Evolutionary conservation across 768 basidiomycete species (phyloP), one percentile per base, ranked within the genome.

Genomic region (Psilocybe subaeruginosa): DNA sequence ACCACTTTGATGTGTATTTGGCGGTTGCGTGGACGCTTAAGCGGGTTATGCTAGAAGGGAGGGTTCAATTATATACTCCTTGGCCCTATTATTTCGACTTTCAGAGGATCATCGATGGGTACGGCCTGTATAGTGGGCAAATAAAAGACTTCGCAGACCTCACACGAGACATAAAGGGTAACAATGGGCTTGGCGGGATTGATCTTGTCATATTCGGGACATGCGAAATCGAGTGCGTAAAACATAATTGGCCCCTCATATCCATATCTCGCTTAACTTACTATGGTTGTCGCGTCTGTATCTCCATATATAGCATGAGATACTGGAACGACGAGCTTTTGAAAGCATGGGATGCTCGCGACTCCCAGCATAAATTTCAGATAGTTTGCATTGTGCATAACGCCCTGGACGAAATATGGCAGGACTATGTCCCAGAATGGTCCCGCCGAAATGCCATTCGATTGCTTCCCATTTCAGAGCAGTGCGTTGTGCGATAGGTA

Each of bases 201-300:
- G 59, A 60, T 27, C 29, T 60, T 29, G 23, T 60, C 6, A 54
- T 60, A 16, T 27, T 60, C 23, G 59, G 59, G 43, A 60, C 59
- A 46, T 54, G 59, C 17, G 59, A 60, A 49, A 37, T 60, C 17
- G 59, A 60, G 59, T 60, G 45, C 30, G 59, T 54, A 23, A 16
- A 16, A 17, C 23, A 7, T 31, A 2, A n/a, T 46, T 31, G 8
- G 9, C 29, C 19, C n/a, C 2, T 29, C n/a, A 16, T 27, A 7
- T 37, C 23, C 23, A 37, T 4, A n/a, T 48, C 17, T 9, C 14
- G 27, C 29, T 56, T 11, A 41, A 3, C 27, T 30, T 8, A 2
- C 23, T 23, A 23, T 23, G 23, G 23, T 23, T 23, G 23, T 23
- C 23, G 23, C 23, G 23, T 23, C 23, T 23, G 2, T 23, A 23